Conservation (phyloP, 75 land plant species). For the Azolla pinnata region DNA sequence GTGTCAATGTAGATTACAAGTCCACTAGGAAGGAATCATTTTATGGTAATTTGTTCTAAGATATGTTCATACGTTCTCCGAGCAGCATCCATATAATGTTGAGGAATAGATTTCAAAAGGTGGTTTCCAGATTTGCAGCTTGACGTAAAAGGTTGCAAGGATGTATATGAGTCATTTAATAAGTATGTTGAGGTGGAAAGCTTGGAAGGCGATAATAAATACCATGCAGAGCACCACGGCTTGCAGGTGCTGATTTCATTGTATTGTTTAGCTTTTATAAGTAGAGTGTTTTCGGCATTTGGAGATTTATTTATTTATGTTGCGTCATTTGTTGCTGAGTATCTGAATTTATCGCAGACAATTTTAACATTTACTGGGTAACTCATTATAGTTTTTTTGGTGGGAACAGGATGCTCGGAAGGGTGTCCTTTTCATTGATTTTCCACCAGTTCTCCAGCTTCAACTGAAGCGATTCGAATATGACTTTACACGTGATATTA, state of each 20-base stretch:
- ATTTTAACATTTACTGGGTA: no score
- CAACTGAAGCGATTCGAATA: conserved; percentile 95
- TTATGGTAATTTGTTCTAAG: conserved; percentile 48
- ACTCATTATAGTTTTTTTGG: no score
- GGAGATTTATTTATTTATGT: no score
- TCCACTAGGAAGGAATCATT: conserved; percentile 92
- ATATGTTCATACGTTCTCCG: no score
- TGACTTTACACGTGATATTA: conserved; percentile 86
- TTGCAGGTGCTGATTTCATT: conserved; percentile 46
- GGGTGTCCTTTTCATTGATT: conserved; percentile 92
- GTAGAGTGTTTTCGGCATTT: no score
- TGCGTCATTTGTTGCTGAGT: no score
- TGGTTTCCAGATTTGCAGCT: conserved; percentile 67
- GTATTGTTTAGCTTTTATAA: not conserved
- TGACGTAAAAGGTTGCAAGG: conserved; percentile 89
- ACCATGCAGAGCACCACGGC: conserved; percentile 83
- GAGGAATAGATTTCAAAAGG: conserved; percentile 1
- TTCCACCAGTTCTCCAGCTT: conserved; percentile 95
- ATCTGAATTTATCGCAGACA: no score
- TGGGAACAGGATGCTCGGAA: conserved; percentile 99
- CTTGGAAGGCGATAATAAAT: conserved; percentile 92
- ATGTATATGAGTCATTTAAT: conserved; percentile 95
- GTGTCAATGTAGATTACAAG: conserved; percentile 92
- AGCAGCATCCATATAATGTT: no score
- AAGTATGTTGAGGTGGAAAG: conserved; percentile 92